phyloP scores from a whole-genome alignment of 2,329 filamentous ascomycete species.

The Penicillium sclerotiorum region DNA sequence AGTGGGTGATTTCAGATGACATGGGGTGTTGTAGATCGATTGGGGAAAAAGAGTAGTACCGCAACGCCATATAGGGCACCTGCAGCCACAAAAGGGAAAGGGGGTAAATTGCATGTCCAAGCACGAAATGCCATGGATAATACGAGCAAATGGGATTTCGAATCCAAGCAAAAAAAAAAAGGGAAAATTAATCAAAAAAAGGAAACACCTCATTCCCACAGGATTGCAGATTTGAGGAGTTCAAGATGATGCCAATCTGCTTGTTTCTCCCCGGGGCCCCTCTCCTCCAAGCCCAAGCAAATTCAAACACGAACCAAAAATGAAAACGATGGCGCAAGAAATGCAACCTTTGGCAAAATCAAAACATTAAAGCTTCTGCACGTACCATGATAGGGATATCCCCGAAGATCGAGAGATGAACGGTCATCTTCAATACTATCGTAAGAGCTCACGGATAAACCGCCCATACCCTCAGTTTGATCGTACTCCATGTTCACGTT shows the following conservation, averaged over 20 bases:
- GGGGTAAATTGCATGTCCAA: too few relatives aligned
- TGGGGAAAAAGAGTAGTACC: neutral
- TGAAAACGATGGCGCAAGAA: conserved; percentile 36
- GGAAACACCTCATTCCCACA: neutral
- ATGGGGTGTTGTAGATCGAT: neutral
- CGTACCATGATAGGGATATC: conserved; percentile 45
- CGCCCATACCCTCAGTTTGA: conserved; percentile 44
- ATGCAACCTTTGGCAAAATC: conserved; percentile 32
- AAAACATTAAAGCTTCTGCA: conserved; percentile 21
- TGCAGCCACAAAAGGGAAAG: neutral
- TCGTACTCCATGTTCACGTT: conserved; percentile 44
- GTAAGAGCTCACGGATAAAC: conserved; percentile 45
- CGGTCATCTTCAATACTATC: conserved; percentile 46
- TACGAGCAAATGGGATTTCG: neutral
- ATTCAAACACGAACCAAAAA: conserved; percentile 29
- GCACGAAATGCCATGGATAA: too few relatives aligned
- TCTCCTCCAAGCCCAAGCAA: neutral
- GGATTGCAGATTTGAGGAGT: neutral
- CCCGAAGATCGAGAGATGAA: conserved; percentile 40
- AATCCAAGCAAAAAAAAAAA: conserved; percentile 1
- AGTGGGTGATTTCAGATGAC: neutral
- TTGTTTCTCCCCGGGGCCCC: neutral
- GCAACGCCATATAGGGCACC: neutral
- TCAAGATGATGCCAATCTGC: neutral
- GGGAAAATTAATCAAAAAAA: conserved; percentile 4